Conservation (phyloP, 805 yeast species). For the Pichia exigua region DNA sequence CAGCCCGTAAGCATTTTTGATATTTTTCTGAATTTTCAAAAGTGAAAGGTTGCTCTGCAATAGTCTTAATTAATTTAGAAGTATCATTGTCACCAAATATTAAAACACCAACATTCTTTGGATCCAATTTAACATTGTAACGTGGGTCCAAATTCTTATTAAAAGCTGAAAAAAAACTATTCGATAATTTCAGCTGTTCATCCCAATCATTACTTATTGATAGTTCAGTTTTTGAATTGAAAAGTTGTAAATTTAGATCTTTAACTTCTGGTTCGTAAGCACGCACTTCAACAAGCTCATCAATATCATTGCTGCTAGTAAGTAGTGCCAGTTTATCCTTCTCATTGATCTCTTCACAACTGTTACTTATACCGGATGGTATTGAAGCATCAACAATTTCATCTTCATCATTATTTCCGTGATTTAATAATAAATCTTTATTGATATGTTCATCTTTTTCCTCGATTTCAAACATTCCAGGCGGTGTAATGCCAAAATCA, state of each 20-base stretch:
- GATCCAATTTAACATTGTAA: constrained; percentile 11
- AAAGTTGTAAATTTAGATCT: constrained; percentile 37
- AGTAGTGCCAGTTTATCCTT: not conserved
- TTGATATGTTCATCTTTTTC: constrained; percentile 14
- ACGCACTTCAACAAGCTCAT: constrained; percentile 47
- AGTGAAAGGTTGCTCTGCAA: not conserved
- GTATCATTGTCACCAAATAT: constrained; percentile 15
- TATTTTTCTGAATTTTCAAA: constrained; percentile 9
- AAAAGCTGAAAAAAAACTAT: constrained; percentile 36
- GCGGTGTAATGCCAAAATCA: constrained; percentile 15
- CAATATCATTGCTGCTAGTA: constrained; percentile 12
- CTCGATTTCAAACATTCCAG: constrained; percentile 24
- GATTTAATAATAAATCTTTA: not conserved
- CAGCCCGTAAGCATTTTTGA: constrained; percentile 11
- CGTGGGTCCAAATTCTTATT: constrained; percentile 15
- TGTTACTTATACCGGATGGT: not conserved
- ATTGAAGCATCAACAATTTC: constrained; percentile 7
- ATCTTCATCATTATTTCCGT: not conserved
- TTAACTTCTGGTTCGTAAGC: constrained; percentile 62
- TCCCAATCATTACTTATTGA: constrained; percentile 57
- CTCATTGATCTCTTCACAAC: constrained; percentile 4
- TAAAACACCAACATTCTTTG: constrained; percentile 17
- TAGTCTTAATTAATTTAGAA: constrained; percentile 10
- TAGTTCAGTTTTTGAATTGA: constrained; percentile 34
- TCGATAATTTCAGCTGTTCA: constrained; percentile 48